A percentile compares a stretch with the other conserved stretches of the same genome.
phyloP scores from a whole-genome alignment of 169 alveolate genomes.

The Plasmodium malariae region DNA sequence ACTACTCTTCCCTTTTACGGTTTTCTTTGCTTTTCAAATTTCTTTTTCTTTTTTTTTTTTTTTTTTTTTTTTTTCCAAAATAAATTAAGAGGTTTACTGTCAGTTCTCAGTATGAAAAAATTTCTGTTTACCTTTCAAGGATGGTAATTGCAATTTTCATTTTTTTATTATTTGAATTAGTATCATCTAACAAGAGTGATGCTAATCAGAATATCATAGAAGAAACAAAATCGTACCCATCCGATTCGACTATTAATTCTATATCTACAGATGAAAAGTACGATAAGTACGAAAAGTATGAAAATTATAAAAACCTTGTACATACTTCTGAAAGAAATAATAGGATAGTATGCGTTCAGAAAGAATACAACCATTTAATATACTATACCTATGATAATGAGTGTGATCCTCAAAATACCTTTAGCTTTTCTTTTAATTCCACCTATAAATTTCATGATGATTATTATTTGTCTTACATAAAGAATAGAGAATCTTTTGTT shows the following conservation, averaged over 20 bases:
- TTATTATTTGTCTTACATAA: slow-evolving; percentile 29
- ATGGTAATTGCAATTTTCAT: neutral
- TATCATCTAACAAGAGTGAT: neutral
- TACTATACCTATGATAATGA: slow-evolving; percentile 51
- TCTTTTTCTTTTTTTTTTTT: neutral
- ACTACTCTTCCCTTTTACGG: neutral
- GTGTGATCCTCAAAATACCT: slow-evolving; percentile 71
- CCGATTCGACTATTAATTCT: neutral
- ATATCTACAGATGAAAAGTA: slow-evolving; percentile 17
- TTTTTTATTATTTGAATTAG: slow-evolving; percentile 9
- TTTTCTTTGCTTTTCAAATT: no score
- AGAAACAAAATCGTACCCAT: neutral
- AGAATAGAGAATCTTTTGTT: slow-evolving; percentile 56
- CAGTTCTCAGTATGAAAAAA: neutral
- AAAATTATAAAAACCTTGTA: slow-evolving; percentile 50
- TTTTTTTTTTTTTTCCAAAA: neutral
- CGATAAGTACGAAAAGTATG: no score
- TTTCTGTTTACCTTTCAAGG: neutral
- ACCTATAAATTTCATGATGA: slow-evolving; percentile 57
- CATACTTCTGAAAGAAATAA: slow-evolving; percentile 50
- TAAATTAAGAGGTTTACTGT: neutral
- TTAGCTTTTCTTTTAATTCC: slow-evolving; percentile 74
- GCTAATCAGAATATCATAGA: neutral
- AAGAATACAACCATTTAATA: slow-evolving; percentile 69
- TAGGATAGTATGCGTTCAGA: slow-evolving; percentile 46